Evolutionary conservation across 2,329 filamentous ascomycete genomes (phyloP), one percentile per base, ranked within the genome.

Genomic region (Calonectria pteridis): DNA sequence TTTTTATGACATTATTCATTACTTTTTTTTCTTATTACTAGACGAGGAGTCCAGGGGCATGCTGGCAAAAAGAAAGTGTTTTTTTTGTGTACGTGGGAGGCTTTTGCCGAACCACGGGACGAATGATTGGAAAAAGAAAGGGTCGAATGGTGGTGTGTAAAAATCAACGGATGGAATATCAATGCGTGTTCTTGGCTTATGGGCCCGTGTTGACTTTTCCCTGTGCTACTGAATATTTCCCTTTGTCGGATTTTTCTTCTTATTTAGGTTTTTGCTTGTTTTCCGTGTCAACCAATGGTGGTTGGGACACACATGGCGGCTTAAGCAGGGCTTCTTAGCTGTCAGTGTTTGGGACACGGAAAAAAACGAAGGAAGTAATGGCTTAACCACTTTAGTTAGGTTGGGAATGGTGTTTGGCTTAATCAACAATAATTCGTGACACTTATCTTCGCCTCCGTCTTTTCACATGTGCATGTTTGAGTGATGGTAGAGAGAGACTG

Each of bases 301-400:
- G 49, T 35, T 51, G 50, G 26, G 29, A n/a, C 23, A 40, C n/a
- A 33, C 66, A 59, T 58, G 58, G 59, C 62, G 71, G 67, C 28
- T 67, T 70, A 71, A 76, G 69, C 73, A 70, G 75, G 71, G 37
- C 16, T 33, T 37, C 69, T 73, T 66, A 33, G 53, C 66, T 58
- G 40, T 43, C 49, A 37, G 43, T 71, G 46, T 71, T 50, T 58
- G 23, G 35, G 33, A 71, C 43, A 29, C 53, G 46, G 23, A 23
- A n/a, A 67, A 75, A 50, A 59, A n/a, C 16, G 20, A 59, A 65
- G 43, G 64, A 73, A 59, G 58, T 62, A n/a, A 69, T 66, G 58
- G 63, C n/a, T 68, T 67, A 49, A 67, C 73, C 51, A 53, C 37
- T 58, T 50, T 62, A 55, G 26, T 68, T 40, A 67, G 26, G 55